Conservation (phyloP, 2,329 filamentous ascomycete genomes). For the Phoma sp. region DNA sequence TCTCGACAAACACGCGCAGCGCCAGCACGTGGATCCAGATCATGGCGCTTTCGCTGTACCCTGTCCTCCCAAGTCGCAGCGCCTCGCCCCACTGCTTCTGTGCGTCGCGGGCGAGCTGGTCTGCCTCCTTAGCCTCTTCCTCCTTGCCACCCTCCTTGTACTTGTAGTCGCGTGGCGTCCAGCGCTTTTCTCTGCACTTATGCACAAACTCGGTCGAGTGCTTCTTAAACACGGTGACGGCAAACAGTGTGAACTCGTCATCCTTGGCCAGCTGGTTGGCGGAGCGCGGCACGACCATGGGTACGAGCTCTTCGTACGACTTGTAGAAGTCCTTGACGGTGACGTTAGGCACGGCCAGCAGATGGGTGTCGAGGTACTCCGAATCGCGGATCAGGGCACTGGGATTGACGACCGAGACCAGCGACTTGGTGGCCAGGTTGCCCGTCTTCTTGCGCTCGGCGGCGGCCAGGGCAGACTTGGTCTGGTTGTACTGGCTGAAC, state of each 20-base stretch:
- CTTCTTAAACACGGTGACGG: conserved; percentile 94
- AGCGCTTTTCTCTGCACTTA: conserved; percentile 90
- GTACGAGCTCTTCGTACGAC: conserved; percentile 83
- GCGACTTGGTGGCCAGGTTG: conserved; percentile 91
- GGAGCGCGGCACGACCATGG: conserved; percentile 93
- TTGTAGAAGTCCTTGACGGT: conserved; percentile 86
- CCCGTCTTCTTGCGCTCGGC: conserved; percentile 90
- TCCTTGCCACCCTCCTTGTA: conserved; percentile 89
- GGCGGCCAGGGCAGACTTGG: conserved; percentile 81
- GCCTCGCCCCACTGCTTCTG: conserved; percentile 93
- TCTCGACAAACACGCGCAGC: conserved; percentile 94
- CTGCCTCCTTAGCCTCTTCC: conserved; percentile 85
- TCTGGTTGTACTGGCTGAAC: conserved; percentile 90
- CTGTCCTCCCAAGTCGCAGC: conserved; percentile 82
- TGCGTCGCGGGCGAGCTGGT: conserved; percentile 81
- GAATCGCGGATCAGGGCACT: conserved; percentile 77
- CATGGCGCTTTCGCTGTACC: conserved; percentile 95
- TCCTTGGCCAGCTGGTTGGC: conserved; percentile 80
- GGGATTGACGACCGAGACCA: conserved; percentile 86
- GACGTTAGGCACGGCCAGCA: conserved; percentile 83
- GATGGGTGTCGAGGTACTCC: conserved; percentile 95
- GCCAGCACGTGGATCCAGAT: conserved; percentile 93
- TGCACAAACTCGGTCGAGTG: conserved; percentile 84
- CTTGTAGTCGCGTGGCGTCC: conserved; percentile 94
- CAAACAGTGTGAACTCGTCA: conserved; percentile 86